Evolutionary conservation across 1,284 basidiomycete genomes (phyloP), one percentile per base, ranked within the genome.

Genomic region (Sporisorium graminicola): DNA sequence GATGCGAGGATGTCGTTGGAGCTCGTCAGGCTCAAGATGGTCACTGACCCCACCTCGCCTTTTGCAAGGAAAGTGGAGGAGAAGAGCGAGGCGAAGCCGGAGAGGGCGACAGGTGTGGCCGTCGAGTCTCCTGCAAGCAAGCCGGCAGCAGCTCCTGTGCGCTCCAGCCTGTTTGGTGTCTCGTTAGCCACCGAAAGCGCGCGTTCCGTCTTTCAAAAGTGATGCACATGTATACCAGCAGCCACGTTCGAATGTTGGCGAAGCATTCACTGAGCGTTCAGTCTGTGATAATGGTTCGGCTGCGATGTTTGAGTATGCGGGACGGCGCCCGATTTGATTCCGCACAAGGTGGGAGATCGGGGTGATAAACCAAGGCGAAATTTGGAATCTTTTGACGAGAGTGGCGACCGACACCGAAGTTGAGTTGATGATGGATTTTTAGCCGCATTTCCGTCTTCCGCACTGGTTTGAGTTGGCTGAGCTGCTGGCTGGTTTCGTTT

Each of bases 1-100:
- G 83, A 84, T 58, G 81, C 83, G 12, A 60, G 59, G 29, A 80
- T 77, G 69, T 74, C 80, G 5, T 56, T 83, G 31, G 81, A 83
- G 43, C 55, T 81, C 33, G 81, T 82, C 1, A 58, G 77, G 16
- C 58, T 64, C 61, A 79, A 79, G 61, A 67, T 79, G 58, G 61
- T 70, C 55, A 58, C 68, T 22, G 69, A 79, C 16, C 65, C 65
- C 2, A 69, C 52, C 0, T 72, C 65, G 14, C 69, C 74, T 1
- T 77, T 76, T 33, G 68, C 73, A 13, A 59, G 42, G 29, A 35
- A 49, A 27, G 49, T 54, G 26, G 20, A 29, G n/a, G 47, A 51
- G 1, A 43, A 46, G 7, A 37, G 33, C 31, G 44, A 33, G 16
- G 35, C 29, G 1, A 59, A 59, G 22, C 26, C 9, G 8, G 53